Evolutionary conservation across 495 filamentous ascomycete genomes (phyloP), one percentile per base, ranked within the genome.

Genomic region (Talaromyces borbonicus): DNA sequence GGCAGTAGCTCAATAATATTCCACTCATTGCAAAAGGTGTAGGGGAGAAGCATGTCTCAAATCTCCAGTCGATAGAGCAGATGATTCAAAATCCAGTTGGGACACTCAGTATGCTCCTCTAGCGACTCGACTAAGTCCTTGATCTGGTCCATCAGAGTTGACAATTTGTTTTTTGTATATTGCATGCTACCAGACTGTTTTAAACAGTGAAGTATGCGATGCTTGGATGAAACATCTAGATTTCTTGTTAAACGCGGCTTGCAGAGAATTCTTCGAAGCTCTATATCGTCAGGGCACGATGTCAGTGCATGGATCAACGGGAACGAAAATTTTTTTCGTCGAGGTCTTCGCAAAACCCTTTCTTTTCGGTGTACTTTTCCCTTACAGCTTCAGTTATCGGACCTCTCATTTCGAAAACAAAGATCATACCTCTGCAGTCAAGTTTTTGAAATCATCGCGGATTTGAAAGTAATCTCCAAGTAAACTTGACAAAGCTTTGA

Each of bases 381-480:
- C 29, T 11, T 3, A 31, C 14, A 8, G 9, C 9, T 31, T 7
- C 9, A 1, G 9, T 11, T 31, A 31, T n/a, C 3, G 7, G 14
- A 4, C 9, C 4, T 31, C 9, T 11, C 9, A 31, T 31, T n/a
- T n/a, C 29, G 14, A 31, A 31, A 31, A 31, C 3, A 5, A 31
- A 31, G 29, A 31, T 9, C 29, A 5, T 31, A 31, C 29, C 29
- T 31, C 29, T 31, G 47, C 53, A 5, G 43, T 37, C 0, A 68
- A 56, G 25, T 70, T 68, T 39, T 52, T 33, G 35, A 68, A 67
- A 31, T 68, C 63, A 49, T 70, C 65, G 0, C 65, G 56, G 16
- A 65, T 57, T 18, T 68, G 65, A 46, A 61, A 67, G 31, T 50
- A 60, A 0, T 52, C 52, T 1, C 65, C 64, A 0, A 69, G 26